These are phyloP conservation scores for Aspergillus bombycis DNA, from an alignment of 2,329 filamentous ascomycete genomes.

Conservation along the genomic window DNA sequence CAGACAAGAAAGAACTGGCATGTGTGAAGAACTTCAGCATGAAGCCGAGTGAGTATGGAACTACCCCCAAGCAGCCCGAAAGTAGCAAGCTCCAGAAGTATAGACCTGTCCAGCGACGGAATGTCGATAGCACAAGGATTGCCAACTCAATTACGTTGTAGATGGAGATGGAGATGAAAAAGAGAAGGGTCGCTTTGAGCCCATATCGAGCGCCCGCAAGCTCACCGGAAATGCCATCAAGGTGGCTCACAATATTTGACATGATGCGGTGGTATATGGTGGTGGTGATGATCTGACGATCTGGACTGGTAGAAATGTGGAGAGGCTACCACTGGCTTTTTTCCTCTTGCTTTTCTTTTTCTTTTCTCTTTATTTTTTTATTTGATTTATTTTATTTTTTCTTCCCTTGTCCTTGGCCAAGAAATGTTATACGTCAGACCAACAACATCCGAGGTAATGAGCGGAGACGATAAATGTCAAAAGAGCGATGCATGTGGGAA, in stretches of 20 bases:
- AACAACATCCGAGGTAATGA: background rate
- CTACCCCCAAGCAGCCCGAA: conserved; percentile 39
- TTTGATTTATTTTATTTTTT: too few species aligned
- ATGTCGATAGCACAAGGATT: conserved; percentile 43
- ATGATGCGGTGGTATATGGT: background rate
- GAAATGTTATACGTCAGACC: background rate
- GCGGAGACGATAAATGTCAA: background rate
- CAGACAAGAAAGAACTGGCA: conserved; percentile 34
- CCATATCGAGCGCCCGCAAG: conserved; percentile 26
- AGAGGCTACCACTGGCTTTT: background rate
- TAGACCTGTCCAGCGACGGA: conserved; percentile 42
- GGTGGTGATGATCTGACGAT: background rate
- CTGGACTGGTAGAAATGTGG: background rate
- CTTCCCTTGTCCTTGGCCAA: background rate
- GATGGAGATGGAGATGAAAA: conserved; percentile 44
- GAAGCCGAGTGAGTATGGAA: conserved; percentile 47
- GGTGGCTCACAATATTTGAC: conserved; percentile 21
- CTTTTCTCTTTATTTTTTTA: background rate
- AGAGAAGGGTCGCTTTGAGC: conserved; percentile 30
- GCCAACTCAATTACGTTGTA: conserved; percentile 54
- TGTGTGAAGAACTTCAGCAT: conserved; percentile 45
- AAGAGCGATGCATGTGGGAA: background rate
- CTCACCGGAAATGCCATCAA: conserved; percentile 36
- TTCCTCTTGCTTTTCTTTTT: too few species aligned
- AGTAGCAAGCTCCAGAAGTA: conserved; percentile 49